Percentiles rank a stretch among this genome's conserved stretches.
Conservation (phyloP, 2,329 filamentous ascomycete genomes). For the Ophiostoma pallidulum region DNA sequence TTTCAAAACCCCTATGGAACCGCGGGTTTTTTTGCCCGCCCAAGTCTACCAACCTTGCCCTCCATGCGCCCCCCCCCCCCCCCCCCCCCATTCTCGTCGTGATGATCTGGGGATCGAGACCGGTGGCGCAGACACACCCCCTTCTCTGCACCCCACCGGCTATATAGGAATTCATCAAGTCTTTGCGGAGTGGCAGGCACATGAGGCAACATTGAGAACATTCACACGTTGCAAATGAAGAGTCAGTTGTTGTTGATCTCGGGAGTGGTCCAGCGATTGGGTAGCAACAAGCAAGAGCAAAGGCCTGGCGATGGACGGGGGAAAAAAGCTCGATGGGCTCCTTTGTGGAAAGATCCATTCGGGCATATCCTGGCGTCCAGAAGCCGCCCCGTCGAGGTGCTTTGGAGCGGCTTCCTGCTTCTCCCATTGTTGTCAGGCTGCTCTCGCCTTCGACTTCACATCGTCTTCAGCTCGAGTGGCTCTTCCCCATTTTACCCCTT, state of each 20-base stretch:
- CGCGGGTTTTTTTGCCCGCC: too few relatives aligned
- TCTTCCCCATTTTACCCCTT: not conserved
- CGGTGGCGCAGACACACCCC: slow-evolving; percentile 4
- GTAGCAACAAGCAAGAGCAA: too few relatives aligned
- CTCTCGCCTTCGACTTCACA: not conserved
- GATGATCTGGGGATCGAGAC: slow-evolving; percentile 3
- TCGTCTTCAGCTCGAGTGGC: not conserved
- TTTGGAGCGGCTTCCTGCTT: not conserved
- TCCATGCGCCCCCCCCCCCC: not conserved
- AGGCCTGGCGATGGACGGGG: too few relatives aligned
- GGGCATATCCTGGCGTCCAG: not conserved
- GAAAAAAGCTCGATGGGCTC: too few relatives aligned
- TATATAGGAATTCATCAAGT: not conserved
- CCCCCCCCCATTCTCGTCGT: not conserved
- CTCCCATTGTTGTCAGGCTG: not conserved
- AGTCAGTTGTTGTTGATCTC: not conserved
- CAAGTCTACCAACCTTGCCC: not conserved
- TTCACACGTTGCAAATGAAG: not conserved
- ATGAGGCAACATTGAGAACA: not conserved
- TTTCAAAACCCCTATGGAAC: too few relatives aligned
- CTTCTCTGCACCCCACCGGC: not conserved
- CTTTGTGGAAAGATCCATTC: too few relatives aligned
- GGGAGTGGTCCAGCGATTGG: not conserved
- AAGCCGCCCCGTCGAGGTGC: not conserved
- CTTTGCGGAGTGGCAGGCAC: not conserved